Evolutionary conservation across 139 green algal species (phyloP).

Genomic region (Chlorella vulgaris): DNA sequence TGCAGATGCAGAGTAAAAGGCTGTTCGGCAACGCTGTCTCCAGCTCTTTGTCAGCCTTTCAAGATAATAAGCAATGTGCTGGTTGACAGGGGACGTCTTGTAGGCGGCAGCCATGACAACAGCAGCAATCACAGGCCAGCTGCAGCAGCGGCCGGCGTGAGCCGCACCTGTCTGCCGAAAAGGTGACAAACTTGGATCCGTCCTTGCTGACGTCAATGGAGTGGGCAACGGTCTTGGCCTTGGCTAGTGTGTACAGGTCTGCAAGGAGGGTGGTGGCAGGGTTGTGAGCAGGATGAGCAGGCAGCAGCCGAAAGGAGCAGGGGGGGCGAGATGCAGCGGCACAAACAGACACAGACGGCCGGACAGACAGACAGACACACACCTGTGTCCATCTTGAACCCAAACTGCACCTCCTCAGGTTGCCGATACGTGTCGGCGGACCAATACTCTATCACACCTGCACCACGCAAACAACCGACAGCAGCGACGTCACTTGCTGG

Average conservation of each 20-base stretch:
- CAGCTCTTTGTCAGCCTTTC: too few relatives aligned
- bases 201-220: slow-evolving; percentile 72
- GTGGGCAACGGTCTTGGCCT: slow-evolving; percentile 72
- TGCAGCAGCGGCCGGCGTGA: too few relatives aligned
- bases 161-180: slow-evolving; percentile 74
- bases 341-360: too few relatives aligned
- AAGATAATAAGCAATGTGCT: too few relatives aligned
- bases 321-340: background rate
- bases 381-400: slow-evolving; percentile 86
- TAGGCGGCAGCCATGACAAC: too few relatives aligned
- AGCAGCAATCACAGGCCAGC: too few relatives aligned
- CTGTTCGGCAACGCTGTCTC: too few relatives aligned
- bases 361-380: too few relatives aligned
- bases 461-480: background rate
- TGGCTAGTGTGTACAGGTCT: slow-evolving; percentile 93
- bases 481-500: background rate
- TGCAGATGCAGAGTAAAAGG: too few relatives aligned
- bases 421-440: slow-evolving; percentile 52
- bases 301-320: background rate
- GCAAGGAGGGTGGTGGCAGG: background rate
- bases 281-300: too few relatives aligned
- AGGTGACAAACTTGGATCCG: slow-evolving; percentile 79
- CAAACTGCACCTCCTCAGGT: slow-evolving; percentile 66
- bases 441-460: slow-evolving; percentile 95
- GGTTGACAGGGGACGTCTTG: too few relatives aligned